Conservation (phyloP, 2,329 filamentous ascomycete genomes). For the Sclerotinia nivalis region DNA sequence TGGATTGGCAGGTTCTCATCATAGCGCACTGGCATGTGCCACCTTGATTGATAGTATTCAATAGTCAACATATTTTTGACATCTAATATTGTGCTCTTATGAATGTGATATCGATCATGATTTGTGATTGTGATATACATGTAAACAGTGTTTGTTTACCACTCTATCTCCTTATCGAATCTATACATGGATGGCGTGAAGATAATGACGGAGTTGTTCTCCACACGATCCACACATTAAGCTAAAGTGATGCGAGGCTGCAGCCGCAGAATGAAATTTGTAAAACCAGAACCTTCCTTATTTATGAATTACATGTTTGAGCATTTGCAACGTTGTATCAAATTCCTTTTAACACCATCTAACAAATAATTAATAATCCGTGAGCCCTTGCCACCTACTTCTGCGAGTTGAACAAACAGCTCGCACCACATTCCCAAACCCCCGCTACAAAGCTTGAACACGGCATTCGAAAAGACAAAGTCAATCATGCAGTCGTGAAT, state of each 20-base stretch:
- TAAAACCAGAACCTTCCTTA: not conserved
- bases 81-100: not conserved
- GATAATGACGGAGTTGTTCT: conserved; percentile 10
- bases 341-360: too few species aligned
- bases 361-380: not conserved
- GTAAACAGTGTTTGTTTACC: not conserved
- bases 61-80: conserved; percentile 24
- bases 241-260: conserved; percentile 22
- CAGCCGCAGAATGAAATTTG: conserved; percentile 15
- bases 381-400: too few species aligned
- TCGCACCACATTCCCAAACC: not conserved
- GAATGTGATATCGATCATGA: conserved; percentile 5
- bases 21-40: conserved; percentile 18
- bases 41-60: conserved; percentile 19
- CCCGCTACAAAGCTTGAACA: not conserved
- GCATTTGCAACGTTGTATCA: not conserved
- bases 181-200: not conserved
- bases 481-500: conserved; percentile 8
- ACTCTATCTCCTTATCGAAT: not conserved
- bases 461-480: not conserved
- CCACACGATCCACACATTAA: conserved; percentile 9
- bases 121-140: not conserved
- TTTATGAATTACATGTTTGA: not conserved
- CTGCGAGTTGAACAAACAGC: not conserved
- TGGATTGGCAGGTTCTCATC: conserved; percentile 12